A percentile compares a stretch with the other conserved stretches of the same genome.
These are phyloP conservation scores for Isatis lusitanica DNA, from an alignment of 441 rosid genomes.

Conservation along the genomic window DNA sequence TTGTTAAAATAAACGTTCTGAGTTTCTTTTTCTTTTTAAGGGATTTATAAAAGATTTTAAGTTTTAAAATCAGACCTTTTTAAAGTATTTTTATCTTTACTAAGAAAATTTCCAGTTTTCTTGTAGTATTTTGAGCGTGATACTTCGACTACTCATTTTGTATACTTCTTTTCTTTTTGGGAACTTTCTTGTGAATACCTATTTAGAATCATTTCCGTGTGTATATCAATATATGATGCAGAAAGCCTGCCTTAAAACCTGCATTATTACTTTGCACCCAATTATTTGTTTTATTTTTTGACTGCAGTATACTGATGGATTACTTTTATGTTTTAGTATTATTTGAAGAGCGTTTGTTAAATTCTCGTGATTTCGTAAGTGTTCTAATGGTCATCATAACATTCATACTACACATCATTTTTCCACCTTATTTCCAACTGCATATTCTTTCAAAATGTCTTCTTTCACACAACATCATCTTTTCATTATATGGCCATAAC, in stretches of 20 bases:
- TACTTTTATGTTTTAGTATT: neutral
- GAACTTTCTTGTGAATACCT: neutral
- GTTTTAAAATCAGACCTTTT: neutral
- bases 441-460: too few species aligned
- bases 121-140: neutral
- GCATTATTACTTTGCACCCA: neutral
- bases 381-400: too few species aligned
- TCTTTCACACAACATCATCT: too few species aligned
- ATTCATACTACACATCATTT: too few species aligned
- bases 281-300: neutral
- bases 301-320: neutral
- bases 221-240: neutral
- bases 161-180: neutral
- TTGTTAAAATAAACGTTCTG: neutral
- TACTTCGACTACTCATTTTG: neutral
- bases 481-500: too few species aligned
- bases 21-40: neutral
- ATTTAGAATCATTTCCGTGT: neutral
- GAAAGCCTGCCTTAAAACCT: conserved; percentile 19
- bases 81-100: neutral
- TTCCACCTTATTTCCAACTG: too few species aligned
- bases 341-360: neutral
- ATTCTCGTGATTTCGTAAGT: neutral
- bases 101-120: neutral
- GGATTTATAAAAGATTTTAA: neutral